Evolutionary conservation across 345 rosid genomes (phyloP).

Genomic region (Sisymbrium irio): DNA sequence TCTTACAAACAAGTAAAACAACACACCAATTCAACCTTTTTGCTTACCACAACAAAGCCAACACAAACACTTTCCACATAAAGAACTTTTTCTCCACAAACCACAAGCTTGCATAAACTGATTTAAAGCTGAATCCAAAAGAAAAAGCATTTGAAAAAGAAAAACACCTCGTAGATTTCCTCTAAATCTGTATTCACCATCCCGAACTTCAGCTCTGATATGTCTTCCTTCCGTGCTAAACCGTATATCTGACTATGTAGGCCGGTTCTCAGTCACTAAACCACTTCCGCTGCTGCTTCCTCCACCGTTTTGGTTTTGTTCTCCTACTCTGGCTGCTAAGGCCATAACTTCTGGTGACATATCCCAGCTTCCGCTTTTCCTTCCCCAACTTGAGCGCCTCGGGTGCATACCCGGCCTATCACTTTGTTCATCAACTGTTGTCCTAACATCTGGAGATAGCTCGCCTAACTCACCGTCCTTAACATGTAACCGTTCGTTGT

Average conservation of each 20-base stretch:
- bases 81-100: slow-evolving; percentile 19
- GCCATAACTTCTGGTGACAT: slow-evolving; percentile 85
- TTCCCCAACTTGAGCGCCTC: slow-evolving; percentile 74
- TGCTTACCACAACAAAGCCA: slow-evolving; percentile 34
- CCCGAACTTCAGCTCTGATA: neutral
- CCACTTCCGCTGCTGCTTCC: slow-evolving; percentile 56
- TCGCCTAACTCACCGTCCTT: slow-evolving; percentile 82
- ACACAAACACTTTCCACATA: slow-evolving; percentile 31
- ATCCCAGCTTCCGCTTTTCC: slow-evolving; percentile 75
- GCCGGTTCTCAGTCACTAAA: slow-evolving; percentile 51
- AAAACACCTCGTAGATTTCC: neutral
- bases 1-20: slow-evolving; percentile 34
- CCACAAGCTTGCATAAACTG: slow-evolving; percentile 26
- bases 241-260: slow-evolving; percentile 38
- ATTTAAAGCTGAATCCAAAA: slow-evolving; percentile 19
- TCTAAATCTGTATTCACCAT: slow-evolving; percentile 34
- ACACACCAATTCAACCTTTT: slow-evolving; percentile 41
- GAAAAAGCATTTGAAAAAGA: slow-evolving; percentile 10
- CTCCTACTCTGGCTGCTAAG: slow-evolving; percentile 87
- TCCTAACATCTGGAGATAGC: slow-evolving; percentile 68
- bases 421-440: slow-evolving; percentile 56
- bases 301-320: slow-evolving; percentile 60
- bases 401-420: slow-evolving; percentile 72
- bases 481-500: slow-evolving; percentile 57
- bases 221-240: slow-evolving; percentile 28